Conservation (phyloP, 805 yeast genomes). For the Kodamaea kaohsiungensis region DNA sequence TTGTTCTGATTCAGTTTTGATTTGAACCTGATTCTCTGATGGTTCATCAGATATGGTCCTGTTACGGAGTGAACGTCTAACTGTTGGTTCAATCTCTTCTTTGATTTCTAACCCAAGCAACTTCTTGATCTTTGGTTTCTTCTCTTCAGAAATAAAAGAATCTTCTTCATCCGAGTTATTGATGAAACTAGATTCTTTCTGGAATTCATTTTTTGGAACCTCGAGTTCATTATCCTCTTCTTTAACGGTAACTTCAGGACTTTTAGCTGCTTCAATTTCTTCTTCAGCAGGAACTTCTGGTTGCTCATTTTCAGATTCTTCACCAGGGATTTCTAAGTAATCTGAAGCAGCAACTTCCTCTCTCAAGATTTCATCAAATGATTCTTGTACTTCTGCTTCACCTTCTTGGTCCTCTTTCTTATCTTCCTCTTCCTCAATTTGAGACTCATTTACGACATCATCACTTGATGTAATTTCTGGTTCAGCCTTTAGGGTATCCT, state of each 20-base stretch:
- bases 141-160: not conserved
- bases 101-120: conserved; percentile 3
- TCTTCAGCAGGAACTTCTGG: not conserved
- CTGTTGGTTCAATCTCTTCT: not conserved
- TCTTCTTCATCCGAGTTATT: conserved; percentile 5
- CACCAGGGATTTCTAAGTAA: not conserved
- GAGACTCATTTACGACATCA: not conserved
- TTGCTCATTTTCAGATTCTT: not conserved
- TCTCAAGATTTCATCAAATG: not conserved
- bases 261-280: not conserved
- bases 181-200: not conserved
- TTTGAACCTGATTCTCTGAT: not conserved
- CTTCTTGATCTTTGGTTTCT: conserved; percentile 1
- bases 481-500: not conserved
- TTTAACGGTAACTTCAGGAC: not conserved
- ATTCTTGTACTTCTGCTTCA: not conserved
- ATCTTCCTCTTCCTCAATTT: not conserved
- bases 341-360: not conserved
- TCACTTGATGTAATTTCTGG: not conserved
- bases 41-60: not conserved
- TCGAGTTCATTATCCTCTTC: not conserved
- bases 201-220: not conserved
- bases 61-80: not conserved
- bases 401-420: not conserved
- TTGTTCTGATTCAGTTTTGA: not conserved